These are phyloP conservation scores for Carex arenaria DNA, from an alignment of 202 grass and related monocot species.

Conservation along the genomic window DNA sequence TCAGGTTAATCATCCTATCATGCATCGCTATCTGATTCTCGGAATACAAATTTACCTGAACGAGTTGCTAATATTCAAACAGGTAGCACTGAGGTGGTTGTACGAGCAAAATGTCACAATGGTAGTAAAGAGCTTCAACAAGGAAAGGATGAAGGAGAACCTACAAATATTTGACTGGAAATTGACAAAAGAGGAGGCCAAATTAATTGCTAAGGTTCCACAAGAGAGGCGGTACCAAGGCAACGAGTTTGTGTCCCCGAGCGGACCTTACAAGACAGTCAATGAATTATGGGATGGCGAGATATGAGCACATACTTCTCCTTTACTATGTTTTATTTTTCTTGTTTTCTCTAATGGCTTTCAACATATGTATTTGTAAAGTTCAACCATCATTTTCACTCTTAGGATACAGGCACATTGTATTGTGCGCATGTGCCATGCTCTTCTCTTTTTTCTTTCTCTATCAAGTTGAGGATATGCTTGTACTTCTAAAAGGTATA, in stretches of 20 bases:
- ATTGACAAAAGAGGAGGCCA: conserved; percentile 16
- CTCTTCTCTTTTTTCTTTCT: not conserved
- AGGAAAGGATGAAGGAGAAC: conserved; percentile 36
- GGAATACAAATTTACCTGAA: not conserved
- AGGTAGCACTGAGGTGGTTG: conserved; percentile 42
- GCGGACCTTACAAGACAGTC: conserved; percentile 29
- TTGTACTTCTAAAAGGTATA: not conserved
- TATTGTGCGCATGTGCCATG: not conserved
- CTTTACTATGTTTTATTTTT: not conserved
- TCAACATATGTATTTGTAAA: not conserved
- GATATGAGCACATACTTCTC: conserved; percentile 13
- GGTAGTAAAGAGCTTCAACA: conserved; percentile 40
- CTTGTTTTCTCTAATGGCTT: not conserved
- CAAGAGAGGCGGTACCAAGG: not conserved
- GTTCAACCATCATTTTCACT: not conserved
- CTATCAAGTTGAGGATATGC: not conserved
- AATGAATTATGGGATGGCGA: conserved; percentile 52
- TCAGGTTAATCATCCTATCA: not conserved
- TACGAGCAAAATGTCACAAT: conserved; percentile 28
- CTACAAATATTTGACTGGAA: conserved; percentile 49
- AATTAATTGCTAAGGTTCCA: conserved; percentile 22
- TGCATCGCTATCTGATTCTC: not conserved
- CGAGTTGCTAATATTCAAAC: not conserved
- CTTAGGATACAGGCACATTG: not conserved
- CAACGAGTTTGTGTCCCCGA: conserved; percentile 4